Base-by-base conservation (phyloP, 1,284 basidiomycete genomes). In the Ganoderma multipileum region DNA sequence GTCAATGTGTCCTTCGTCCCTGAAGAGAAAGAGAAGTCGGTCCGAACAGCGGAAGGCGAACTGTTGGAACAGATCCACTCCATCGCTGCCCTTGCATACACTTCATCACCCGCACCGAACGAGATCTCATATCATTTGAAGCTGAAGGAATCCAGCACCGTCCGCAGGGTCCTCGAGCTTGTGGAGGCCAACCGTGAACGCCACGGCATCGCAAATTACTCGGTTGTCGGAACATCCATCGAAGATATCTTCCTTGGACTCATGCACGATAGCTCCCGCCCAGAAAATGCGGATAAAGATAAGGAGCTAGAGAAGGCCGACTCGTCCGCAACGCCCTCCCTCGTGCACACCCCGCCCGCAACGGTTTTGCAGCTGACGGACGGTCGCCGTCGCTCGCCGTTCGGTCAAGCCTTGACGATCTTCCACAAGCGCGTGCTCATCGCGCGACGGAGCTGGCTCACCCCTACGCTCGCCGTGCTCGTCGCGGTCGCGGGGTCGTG, bases 221-320 rank as follows among this genome's bases (percentile, higher is more conserved):
- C 94, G 62, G 83, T 94, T 9, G 80, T 90, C 26, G 89, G 90
- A 2, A 90, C 92, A 1, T 89, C 91, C 6, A 91, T 95, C 62
- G 93, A 95, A 75, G 91, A 93, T 67, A 91, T 95, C 52, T 95
- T 95, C 81, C 82, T 95, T 9, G 84, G 86, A 58, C 80, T 95
- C 38, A 93, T 93, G 89, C 80, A 84, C 64, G 80, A 83, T 39
- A 81, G 88, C 52, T 79, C 71, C 41, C 70, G 52, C 8, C 66
- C 65, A n/a, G 65, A 71, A 26, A 72, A 72, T 16, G 69, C 67
- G 42, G 57, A 64, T 4, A 39, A 73, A 33, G 74, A 73, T n/a
- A 68, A 70, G 38, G 68, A 66, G n/a, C 26, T 65, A 2, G 75
- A 74, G 64, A 69, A 72, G 41, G 36, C 64, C 14, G 64, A 57